Percentiles rank a stretch among this genome's conserved stretches.
phyloP scores from a whole-genome alignment of 1,284 basidiomycete species.

The Apiotrichum sp. region DNA sequence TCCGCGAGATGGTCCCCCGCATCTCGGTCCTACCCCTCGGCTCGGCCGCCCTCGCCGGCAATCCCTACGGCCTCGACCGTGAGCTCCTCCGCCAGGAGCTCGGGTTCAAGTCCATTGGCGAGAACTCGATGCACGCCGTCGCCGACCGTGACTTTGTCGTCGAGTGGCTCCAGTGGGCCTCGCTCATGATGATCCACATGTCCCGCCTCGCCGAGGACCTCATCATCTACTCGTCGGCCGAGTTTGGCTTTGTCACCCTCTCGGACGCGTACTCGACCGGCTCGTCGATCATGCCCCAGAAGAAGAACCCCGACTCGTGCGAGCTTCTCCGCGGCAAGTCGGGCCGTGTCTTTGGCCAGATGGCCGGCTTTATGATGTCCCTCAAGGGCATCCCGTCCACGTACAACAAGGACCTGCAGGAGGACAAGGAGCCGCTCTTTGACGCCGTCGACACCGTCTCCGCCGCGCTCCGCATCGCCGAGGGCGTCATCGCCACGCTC shows the following conservation, averaged over 20 bases:
- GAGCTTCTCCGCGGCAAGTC: slow-evolving; percentile 93
- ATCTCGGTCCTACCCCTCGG: slow-evolving; percentile 91
- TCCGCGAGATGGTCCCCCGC: slow-evolving; percentile 72
- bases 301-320: slow-evolving; percentile 97
- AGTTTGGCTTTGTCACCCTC: slow-evolving; percentile 90
- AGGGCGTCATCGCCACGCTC: slow-evolving; percentile 87
- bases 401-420: slow-evolving; percentile 98
- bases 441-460: slow-evolving; percentile 86
- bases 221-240: slow-evolving; percentile 92
- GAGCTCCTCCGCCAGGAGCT: slow-evolving; percentile 81
- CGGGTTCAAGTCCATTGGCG: slow-evolving; percentile 73
- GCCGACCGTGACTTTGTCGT: slow-evolving; percentile 95
- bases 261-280: slow-evolving; percentile 99
- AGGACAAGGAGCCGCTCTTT: slow-evolving; percentile 96
- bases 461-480: slow-evolving; percentile 86
- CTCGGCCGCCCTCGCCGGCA: slow-evolving; percentile 90
- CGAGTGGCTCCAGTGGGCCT: slow-evolving; percentile 96
- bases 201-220: slow-evolving; percentile 93
- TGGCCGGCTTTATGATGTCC: slow-evolving; percentile 98
- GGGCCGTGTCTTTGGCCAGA: slow-evolving; percentile 89
- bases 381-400: slow-evolving; percentile 95
- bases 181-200: slow-evolving; percentile 85
- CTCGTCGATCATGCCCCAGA: slow-evolving; percentile 99
- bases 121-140: slow-evolving; percentile 93
- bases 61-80: slow-evolving; percentile 86